Conservation (phyloP, 495 filamentous ascomycete species). For the Penicillium cosmopolitanum region DNA sequence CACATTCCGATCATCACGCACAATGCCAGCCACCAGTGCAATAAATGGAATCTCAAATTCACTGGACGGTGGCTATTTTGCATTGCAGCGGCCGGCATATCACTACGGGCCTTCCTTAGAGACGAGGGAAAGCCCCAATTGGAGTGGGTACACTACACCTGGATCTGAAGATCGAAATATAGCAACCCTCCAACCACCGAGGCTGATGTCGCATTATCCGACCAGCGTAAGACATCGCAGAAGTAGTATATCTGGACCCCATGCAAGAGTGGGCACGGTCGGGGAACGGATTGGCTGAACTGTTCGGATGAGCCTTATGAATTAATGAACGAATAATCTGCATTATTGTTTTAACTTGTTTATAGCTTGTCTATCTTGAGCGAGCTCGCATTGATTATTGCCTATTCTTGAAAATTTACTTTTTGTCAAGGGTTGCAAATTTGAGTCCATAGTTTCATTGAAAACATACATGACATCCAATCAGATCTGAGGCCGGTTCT, state of each 20-base stretch:
- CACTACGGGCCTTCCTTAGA: slow-evolving; percentile 14
- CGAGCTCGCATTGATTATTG: too few relatives aligned
- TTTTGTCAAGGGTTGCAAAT: neutral
- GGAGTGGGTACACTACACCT: slow-evolving; percentile 31
- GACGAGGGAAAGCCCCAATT: slow-evolving; percentile 20
- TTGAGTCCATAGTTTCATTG: too few relatives aligned
- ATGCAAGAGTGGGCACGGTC: slow-evolving; percentile 17
- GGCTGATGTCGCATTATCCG: slow-evolving; percentile 35
- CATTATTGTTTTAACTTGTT: neutral
- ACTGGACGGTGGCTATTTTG: slow-evolving; percentile 35
- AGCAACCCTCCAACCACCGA: slow-evolving; percentile 16
- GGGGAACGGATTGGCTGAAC: slow-evolving; percentile 10
- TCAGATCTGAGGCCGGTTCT: too few relatives aligned
- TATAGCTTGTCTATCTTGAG: too few relatives aligned
- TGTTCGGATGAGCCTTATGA: neutral
- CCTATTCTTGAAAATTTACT: neutral
- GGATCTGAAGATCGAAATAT: slow-evolving; percentile 36
- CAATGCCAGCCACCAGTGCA: slow-evolving; percentile 9
- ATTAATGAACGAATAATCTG: neutral
- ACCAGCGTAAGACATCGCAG: slow-evolving; percentile 34
- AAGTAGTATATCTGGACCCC: slow-evolving; percentile 34
- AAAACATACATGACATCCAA: too few relatives aligned
- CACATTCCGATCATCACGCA: slow-evolving; percentile 8
- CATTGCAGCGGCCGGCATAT: slow-evolving; percentile 21
- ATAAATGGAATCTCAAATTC: slow-evolving; percentile 7